Evolutionary conservation across 1,139 yeast species (phyloP).

Genomic region (Scheffersomyces cryptocercus): DNA sequence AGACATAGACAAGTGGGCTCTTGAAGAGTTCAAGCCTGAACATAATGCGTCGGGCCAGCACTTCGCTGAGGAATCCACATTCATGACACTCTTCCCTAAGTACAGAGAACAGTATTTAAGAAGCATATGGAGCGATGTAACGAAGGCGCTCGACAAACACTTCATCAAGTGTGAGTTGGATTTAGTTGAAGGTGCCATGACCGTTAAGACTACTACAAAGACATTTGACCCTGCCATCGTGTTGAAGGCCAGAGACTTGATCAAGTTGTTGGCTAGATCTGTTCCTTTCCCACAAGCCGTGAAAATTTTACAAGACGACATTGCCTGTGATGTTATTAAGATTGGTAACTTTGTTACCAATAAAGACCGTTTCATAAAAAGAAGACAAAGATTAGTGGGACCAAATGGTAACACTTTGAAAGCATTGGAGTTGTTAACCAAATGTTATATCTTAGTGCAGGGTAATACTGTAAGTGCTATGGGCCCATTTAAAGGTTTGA

Average conservation of each 20-base stretch:
- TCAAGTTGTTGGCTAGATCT: constrained; percentile 89
- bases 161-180: constrained; percentile 81
- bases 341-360: constrained; percentile 87
- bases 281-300: constrained; percentile 98
- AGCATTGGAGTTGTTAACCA: constrained; percentile 89
- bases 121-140: constrained; percentile 92
- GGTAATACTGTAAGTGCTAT: constrained; percentile 96
- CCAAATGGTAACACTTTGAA: constrained; percentile 96
- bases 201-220: constrained; percentile 92
- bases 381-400: constrained; percentile 95
- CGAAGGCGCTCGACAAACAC: constrained; percentile 70
- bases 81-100: constrained; percentile 94
- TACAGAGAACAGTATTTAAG: constrained; percentile 90
- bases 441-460: constrained; percentile 92
- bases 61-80: constrained; percentile 91
- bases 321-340: constrained; percentile 95
- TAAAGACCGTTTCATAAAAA: constrained; percentile 89
- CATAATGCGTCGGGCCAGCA: constrained; percentile 85
- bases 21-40: constrained; percentile 86
- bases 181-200: constrained; percentile 96
- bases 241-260: constrained; percentile 90
- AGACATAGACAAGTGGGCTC: constrained; percentile 91
- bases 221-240: constrained; percentile 95
- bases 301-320: constrained; percentile 85
- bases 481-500: constrained; percentile 95